Percentiles rank a stretch among this genome's conserved stretches.
phyloP scores from a whole-genome alignment of 1,139 yeast species.

The Yamadazyma triangularis region DNA sequence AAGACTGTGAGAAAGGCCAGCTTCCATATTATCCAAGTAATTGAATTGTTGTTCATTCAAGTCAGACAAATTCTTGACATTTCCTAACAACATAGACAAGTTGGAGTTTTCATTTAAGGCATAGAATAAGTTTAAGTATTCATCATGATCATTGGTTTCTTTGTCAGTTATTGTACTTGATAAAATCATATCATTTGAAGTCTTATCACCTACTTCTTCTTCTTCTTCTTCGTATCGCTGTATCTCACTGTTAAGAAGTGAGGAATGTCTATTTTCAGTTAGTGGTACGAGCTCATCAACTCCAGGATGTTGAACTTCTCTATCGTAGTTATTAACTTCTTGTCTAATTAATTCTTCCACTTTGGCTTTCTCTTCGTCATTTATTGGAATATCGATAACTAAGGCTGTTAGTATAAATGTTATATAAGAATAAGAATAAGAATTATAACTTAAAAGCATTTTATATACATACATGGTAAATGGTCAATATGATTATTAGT shows the following conservation, averaged over 20 bases:
- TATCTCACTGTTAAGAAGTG: conserved; percentile 21
- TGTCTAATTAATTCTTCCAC: conserved; percentile 30
- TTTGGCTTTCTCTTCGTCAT: conserved; percentile 28
- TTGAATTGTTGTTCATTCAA: conserved; percentile 17
- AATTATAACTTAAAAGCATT: no score
- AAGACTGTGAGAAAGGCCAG: conserved; percentile 12
- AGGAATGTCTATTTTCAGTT: conserved; percentile 9
- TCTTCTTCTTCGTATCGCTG: conserved; percentile 28
- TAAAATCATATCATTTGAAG: no score
- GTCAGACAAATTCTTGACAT: conserved; percentile 9
- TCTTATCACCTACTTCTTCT: conserved; percentile 18
- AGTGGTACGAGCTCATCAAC: conserved; percentile 26
- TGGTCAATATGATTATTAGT: no score
- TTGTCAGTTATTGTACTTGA: no score
- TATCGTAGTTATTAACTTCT: conserved; percentile 20
- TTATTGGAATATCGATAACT: conserved; percentile 28
- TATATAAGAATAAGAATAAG: no score
- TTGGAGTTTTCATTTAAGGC: conserved; percentile 7
- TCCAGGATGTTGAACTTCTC: conserved; percentile 21
- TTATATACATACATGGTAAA: no score
- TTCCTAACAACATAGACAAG: conserved; percentile 7
- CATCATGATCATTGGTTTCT: background rate
- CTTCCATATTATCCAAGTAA: conserved; percentile 15
- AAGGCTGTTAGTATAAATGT: no score
- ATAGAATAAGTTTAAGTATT: conserved; percentile 15